These are phyloP conservation scores for Colletotrichum sp. DNA, from an alignment of 2,329 filamentous ascomycete species.

Conservation along the genomic window DNA sequence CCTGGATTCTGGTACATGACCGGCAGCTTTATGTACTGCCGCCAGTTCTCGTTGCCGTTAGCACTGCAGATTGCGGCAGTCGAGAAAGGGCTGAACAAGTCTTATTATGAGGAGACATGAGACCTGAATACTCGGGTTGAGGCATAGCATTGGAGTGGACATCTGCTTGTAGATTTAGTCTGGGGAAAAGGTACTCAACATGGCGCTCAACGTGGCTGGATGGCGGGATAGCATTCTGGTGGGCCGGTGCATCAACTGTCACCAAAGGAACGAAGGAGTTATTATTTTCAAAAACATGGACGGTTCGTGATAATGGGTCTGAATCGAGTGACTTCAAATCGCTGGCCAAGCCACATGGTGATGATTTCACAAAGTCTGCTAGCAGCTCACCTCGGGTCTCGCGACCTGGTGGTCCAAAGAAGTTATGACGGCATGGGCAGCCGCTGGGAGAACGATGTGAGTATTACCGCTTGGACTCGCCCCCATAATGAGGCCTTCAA, in stretches of 20 bases:
- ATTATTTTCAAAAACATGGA: background rate
- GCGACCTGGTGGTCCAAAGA: background rate
- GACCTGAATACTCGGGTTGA: accelerated
- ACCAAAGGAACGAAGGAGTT: background rate
- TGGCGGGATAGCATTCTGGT: background rate
- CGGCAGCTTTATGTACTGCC: conserved; percentile 37
- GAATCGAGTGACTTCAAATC: background rate
- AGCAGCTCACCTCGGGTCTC: background rate
- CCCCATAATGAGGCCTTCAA: too few relatives aligned
- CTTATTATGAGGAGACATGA: background rate
- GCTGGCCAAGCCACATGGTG: background rate
- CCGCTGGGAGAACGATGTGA: too few relatives aligned
- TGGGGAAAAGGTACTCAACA: background rate
- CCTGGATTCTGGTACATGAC: conserved; percentile 44
- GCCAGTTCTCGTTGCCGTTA: conserved; percentile 39
- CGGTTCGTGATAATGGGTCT: background rate
- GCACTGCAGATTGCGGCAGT: conserved; percentile 44
- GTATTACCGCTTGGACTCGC: too few relatives aligned
- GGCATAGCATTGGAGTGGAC: background rate
- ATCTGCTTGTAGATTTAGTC: background rate
- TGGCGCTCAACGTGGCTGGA: background rate
- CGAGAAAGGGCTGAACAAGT: conserved; percentile 26
- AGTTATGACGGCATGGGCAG: too few relatives aligned
- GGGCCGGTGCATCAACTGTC: background rate
- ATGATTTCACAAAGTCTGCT: background rate